Base-by-base conservation (phyloP, 352 stramenopile species). In the Phytophthora pseudosyringae region DNA sequence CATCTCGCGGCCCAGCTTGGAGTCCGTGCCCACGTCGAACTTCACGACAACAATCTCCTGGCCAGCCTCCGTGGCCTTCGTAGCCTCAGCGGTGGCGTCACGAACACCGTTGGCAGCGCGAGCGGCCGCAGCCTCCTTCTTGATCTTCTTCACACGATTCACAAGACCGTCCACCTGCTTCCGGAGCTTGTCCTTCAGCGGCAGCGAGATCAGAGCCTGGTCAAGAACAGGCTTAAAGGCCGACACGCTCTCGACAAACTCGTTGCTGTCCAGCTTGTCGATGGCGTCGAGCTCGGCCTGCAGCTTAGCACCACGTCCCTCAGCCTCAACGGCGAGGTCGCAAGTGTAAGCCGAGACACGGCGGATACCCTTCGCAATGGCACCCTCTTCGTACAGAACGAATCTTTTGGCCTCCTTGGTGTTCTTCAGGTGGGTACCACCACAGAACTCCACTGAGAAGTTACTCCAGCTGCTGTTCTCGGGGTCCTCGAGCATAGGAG, bases 401-500 rank as follows among this genome's bases (percentile, higher is more conserved):
- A 99, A 99, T 58, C 94, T 96, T 61, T 89, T 93, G 8, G 98
- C 97, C 64, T 99, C 95, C 16, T 80, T 81, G 15, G 97, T 99
- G 76, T 99, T 99, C 52, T 81, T 84, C 33, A 99, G 63, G 74
- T 99, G 98, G 5, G 97, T 99, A 25, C 98, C 98, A 60, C 98
- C 98, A 79, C 98, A 99, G 81, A 99, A 99, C 83, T 99, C 98
- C 18, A 99, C 89, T 11, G 95, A 99, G 54, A 90, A 98, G 58
- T 97, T 84, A 57, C 71, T 83, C 92, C 93, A 98, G 9, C 75
- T 80, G 54, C 78, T 90, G 71, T 96, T 96, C 63, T 88, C 81
- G 3, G 95, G 94, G 60, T 98, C 89, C 51, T 92, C 75, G 11
- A 93, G 76, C 86, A 86, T 93, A 10, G 78, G 71, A 11, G 72